These are phyloP conservation scores for Hyphopichia pseudoburtonii DNA, from an alignment of 1,139 yeast species.

Conservation along the genomic window DNA sequence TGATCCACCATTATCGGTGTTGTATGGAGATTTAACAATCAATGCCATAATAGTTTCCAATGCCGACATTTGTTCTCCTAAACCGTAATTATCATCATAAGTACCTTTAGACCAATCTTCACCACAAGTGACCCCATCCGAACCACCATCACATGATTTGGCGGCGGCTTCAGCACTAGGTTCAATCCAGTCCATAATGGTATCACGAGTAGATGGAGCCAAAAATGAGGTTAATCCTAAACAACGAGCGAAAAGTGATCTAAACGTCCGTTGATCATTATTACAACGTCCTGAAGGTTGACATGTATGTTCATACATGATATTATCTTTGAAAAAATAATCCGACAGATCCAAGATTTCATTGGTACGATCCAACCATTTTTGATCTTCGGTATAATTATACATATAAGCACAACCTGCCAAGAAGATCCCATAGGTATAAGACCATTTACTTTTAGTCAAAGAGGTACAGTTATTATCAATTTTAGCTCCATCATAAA, in stretches of 20 bases:
- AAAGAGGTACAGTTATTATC: slow-evolving; percentile 55
- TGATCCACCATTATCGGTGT: slow-evolving; percentile 47
- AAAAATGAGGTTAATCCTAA: slow-evolving; percentile 60
- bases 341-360: slow-evolving; percentile 51
- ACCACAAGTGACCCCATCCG: slow-evolving; percentile 78
- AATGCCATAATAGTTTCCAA: slow-evolving; percentile 58
- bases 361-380: slow-evolving; percentile 57
- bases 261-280: slow-evolving; percentile 76
- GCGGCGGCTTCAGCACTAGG: slow-evolving; percentile 69
- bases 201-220: slow-evolving; percentile 49
- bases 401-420: slow-evolving; percentile 74
- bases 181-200: slow-evolving; percentile 44
- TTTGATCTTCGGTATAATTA: slow-evolving; percentile 55
- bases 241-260: slow-evolving; percentile 68
- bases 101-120: slow-evolving; percentile 55
- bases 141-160: slow-evolving; percentile 68
- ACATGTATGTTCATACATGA: slow-evolving; percentile 72
- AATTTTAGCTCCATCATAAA: slow-evolving; percentile 74
- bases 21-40: slow-evolving; percentile 29
- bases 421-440: slow-evolving; percentile 73
- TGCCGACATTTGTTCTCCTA: slow-evolving; percentile 80
- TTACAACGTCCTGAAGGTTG: slow-evolving; percentile 52
- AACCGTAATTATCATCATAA: slow-evolving; percentile 69
- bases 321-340: slow-evolving; percentile 45
- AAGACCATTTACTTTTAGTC: slow-evolving; percentile 65